Evolutionary conservation across 805 yeast species (phyloP).

Genomic region (Alloascoidea hylecoeti): DNA sequence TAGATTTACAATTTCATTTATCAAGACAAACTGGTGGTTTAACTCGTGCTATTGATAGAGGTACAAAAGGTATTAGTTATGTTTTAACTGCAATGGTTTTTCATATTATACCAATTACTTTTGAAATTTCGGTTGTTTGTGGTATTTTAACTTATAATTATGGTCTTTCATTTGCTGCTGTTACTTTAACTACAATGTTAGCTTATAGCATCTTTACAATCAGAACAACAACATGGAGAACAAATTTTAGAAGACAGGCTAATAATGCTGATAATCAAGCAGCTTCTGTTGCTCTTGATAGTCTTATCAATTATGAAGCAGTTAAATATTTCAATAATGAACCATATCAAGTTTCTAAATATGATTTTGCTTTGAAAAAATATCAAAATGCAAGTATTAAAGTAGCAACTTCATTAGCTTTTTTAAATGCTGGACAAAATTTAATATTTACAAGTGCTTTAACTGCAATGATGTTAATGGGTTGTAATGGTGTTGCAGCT

Average conservation of each 20-base stretch:
- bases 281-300: constrained; percentile 90
- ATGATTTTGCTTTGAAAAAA: constrained; percentile 55
- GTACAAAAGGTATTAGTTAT: constrained; percentile 92
- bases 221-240: constrained; percentile 91
- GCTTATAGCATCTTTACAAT: constrained; percentile 81
- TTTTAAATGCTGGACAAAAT: constrained; percentile 65
- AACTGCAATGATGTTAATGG: constrained; percentile 97
- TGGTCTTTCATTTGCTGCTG: constrained; percentile 79
- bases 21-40: constrained; percentile 91
- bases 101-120: constrained; percentile 84
- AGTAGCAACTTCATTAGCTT: constrained; percentile 68
- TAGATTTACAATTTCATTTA: constrained; percentile 84
- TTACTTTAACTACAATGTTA: constrained; percentile 79
- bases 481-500: constrained; percentile 79
- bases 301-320: constrained; percentile 86
- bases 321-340: constrained; percentile 94
- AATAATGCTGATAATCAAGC: constrained; percentile 91
- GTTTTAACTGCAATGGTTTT: constrained; percentile 95
- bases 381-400: constrained; percentile 62
- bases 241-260: constrained; percentile 78
- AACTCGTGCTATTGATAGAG: constrained; percentile 93
- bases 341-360: constrained; percentile 59
- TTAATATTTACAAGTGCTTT: constrained; percentile 73
- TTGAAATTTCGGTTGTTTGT: constrained; percentile 87
- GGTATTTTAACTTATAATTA: constrained; percentile 89